phyloP scores from a whole-genome alignment of 2,329 filamentous ascomycete genomes.

The Chaetothyriales sp. region DNA sequence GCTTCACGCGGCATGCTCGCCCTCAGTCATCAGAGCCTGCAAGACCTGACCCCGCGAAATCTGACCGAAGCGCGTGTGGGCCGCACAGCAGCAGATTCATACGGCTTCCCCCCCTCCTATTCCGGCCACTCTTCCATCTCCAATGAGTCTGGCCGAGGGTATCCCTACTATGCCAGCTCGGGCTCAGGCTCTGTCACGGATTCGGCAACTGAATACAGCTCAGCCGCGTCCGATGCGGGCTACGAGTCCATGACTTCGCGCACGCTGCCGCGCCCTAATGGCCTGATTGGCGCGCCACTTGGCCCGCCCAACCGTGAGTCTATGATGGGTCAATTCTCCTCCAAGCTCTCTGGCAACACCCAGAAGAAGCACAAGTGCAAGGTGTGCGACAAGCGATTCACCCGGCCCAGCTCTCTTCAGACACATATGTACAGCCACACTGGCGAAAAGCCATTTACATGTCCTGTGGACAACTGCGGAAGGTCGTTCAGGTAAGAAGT shows the following conservation, averaged over 20 bases:
- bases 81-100: conserved; percentile 68
- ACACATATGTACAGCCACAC: conserved; percentile 99
- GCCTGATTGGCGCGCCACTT: conserved; percentile 45
- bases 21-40: conserved; percentile 54
- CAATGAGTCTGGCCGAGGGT: conserved; percentile 73
- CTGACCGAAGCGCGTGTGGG: conserved; percentile 62
- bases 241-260: conserved; percentile 64
- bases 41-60: conserved; percentile 69
- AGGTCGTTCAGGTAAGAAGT: conserved; percentile 61
- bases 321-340: conserved; percentile 98
- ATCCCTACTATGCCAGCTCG: conserved; percentile 66
- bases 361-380: conserved; percentile 99
- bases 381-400: conserved; percentile 96
- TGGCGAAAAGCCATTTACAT: conserved; percentile 91
- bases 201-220: conserved; percentile 85
- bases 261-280: conserved; percentile 68
- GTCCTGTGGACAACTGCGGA: conserved; percentile 87
- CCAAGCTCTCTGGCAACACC: conserved; percentile 85
- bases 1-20: conserved; percentile 89
- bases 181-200: conserved; percentile 43
- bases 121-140: conserved; percentile 85
- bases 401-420: conserved; percentile 81
- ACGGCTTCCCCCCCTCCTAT: conserved; percentile 76
- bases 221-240: conserved; percentile 59
- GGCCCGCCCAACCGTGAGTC: conserved; percentile 77